Evolutionary conservation across 345 rosid genomes (phyloP), one percentile per base, ranked within the genome.

Genomic region (Gossypium arboreum): DNA sequence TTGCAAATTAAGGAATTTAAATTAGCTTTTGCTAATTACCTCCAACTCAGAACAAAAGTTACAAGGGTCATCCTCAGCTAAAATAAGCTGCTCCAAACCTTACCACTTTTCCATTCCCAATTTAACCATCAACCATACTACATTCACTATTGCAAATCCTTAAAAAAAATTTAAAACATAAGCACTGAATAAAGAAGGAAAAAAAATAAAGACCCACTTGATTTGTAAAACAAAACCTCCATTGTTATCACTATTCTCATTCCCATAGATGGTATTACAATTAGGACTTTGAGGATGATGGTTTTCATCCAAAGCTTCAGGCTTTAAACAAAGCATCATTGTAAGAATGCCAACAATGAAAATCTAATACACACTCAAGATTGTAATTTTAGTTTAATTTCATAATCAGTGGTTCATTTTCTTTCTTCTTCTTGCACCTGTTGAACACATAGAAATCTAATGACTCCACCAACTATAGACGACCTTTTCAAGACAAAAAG

Each of bases 311-410:
- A 85, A 81, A 72, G 86, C 83, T 84, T 83, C 90, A 0, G 91
- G 78, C 81, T 85, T 87, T 65, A 86, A 77, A 79, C 93, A 86
- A 77, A 87, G 85, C 91, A 89, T 89, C 12, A 75, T 76, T 64
- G 2, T 71, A 51, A 10, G 12, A 68, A 16, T 4, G 5, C 17
- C 2, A 64, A 58, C 18, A 3, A 18, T 11, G 3, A 13, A 34
- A 73, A 60, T 18, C 45, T 22, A 47, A 34, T 10, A 17, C 48
- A 73, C 60, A 18, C 56, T 29, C 44, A 48, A 60, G 58, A 20
- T 15, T 55, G 39, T 16, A 25, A 17, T 9, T 56, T 56, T 9
- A 56, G 52, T 22, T 56, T n/a, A 20, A 20, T 34, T 72, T 15
- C 52, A 56, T 10, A 12, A 12, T 72, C 48, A 68, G 29, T 68